Conservation (phyloP, 2,329 filamentous ascomycete genomes). For the Nannizziopsis arthrosporioides region DNA sequence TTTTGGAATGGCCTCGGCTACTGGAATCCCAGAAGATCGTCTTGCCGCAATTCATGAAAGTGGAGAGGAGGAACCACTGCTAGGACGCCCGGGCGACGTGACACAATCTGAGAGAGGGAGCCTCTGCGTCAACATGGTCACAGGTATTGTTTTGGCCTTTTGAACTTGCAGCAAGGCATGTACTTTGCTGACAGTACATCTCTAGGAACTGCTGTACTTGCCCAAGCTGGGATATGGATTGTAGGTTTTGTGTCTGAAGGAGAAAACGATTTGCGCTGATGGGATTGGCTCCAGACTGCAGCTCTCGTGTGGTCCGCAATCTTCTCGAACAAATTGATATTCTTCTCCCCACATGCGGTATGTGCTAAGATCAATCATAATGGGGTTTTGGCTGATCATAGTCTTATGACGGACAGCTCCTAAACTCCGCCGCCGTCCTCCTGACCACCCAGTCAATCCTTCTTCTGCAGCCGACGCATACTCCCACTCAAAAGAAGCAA, state of each 20-base stretch:
- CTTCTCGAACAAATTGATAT: conserved; percentile 56
- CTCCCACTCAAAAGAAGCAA: conserved; percentile 56
- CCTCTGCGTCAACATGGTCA: conserved; percentile 58
- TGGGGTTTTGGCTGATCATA: neutral
- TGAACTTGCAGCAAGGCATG: neutral
- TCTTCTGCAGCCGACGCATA: conserved; percentile 76
- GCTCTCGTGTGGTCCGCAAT: conserved; percentile 68
- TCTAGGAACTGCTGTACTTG: conserved; percentile 66
- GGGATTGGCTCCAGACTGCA: conserved; percentile 42
- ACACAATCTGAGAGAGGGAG: conserved; percentile 54
- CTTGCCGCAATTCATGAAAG: conserved; percentile 23
- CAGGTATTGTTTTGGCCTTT: conserved; percentile 46
- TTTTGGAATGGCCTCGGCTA: conserved; percentile 53
- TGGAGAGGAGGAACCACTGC: conserved; percentile 52
- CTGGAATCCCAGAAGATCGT: conserved; percentile 49
- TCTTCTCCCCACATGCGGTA: conserved; percentile 84
- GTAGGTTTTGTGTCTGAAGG: conserved; percentile 28
- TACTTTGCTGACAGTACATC: neutral
- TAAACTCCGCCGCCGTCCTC: conserved; percentile 56
- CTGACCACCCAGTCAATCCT: conserved; percentile 69
- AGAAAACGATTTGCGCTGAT: neutral
- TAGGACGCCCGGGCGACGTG: conserved; percentile 61
- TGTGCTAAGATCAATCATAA: conserved; percentile 24
- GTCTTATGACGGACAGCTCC: conserved; percentile 27
- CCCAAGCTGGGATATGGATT: conserved; percentile 66